Conservation (phyloP, 108 stramenopile species). For the Cylindrotheca fusiformis region DNA sequence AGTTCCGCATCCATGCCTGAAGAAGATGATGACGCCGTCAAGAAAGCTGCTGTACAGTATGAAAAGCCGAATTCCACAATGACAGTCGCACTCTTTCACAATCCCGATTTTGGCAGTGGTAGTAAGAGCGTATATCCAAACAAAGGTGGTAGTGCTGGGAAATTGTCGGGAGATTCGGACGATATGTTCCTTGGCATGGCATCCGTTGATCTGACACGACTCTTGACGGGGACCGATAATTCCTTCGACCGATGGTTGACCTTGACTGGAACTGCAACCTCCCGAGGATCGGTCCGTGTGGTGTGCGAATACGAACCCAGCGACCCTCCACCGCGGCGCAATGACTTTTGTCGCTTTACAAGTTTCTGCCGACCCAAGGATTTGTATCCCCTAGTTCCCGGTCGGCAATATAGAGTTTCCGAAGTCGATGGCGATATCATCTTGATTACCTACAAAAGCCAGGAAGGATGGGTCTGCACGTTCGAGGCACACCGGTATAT, state of each 20-base stretch:
- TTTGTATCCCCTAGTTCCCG: constrained; percentile 59
- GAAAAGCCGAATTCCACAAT: constrained; percentile 34
- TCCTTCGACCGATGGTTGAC: constrained; percentile 72
- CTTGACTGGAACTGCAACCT: constrained; percentile 21
- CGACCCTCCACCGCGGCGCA: constrained; percentile 54
- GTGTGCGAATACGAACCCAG: constrained; percentile 80
- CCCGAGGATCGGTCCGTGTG: constrained; percentile 45
- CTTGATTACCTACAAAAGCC: constrained; percentile 55
- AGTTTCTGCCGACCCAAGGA: constrained; percentile 55
- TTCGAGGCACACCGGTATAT: constrained; percentile 67
- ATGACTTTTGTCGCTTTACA: constrained; percentile 75
- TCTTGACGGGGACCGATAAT: constrained; percentile 65
- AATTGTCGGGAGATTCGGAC: constrained; percentile 41
- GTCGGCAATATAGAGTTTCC: constrained; percentile 44
- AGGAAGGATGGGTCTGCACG: constrained; percentile 71
- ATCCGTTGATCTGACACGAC: constrained; percentile 55
- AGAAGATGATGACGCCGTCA: not conserved
- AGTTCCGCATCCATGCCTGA: not conserved
- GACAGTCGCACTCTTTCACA: constrained; percentile 48
- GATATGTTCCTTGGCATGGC: constrained; percentile 68
- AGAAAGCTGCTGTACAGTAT: constrained; percentile 6
- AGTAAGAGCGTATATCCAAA: constrained; percentile 26
- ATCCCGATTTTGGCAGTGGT: constrained; percentile 30
- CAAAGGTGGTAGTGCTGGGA: constrained; percentile 18
- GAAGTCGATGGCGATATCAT: constrained; percentile 62